phyloP scores from a whole-genome alignment of 495 filamentous ascomycete genomes.

The Apodospora peruviana region DNA sequence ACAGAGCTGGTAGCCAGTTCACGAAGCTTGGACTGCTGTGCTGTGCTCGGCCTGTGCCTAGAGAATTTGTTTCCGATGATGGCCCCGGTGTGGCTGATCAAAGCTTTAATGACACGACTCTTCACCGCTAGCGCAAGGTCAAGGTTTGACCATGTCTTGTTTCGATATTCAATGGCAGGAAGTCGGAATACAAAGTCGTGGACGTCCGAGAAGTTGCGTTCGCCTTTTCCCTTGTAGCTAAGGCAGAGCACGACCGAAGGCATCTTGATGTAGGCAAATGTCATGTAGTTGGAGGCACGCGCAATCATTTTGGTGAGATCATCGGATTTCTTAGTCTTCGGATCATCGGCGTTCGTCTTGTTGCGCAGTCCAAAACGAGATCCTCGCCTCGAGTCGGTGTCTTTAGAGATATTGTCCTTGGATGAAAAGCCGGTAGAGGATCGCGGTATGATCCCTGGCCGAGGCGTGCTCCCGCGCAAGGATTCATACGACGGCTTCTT shows the following conservation, averaged over 20 bases:
- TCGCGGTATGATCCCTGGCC: slow-evolving; percentile 41
- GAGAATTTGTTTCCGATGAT: slow-evolving; percentile 97
- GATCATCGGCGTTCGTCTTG: slow-evolving; percentile 26
- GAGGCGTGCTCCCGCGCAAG: slow-evolving; percentile 42
- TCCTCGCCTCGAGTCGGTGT: slow-evolving; percentile 45
- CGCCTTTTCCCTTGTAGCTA: slow-evolving; percentile 92
- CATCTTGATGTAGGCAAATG: slow-evolving; percentile 88
- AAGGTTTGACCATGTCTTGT: slow-evolving; percentile 98
- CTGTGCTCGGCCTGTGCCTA: slow-evolving; percentile 72
- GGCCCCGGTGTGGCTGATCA: slow-evolving; percentile 91
- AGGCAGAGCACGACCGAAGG: slow-evolving; percentile 91
- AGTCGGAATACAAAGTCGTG: slow-evolving; percentile 97
- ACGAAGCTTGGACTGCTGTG: slow-evolving; percentile 70
- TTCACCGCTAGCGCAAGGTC: slow-evolving; percentile 89
- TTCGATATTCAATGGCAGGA: slow-evolving; percentile 88
- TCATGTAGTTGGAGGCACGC: slow-evolving; percentile 95
- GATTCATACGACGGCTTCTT: slow-evolving; percentile 70
- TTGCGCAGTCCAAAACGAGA: slow-evolving; percentile 40
- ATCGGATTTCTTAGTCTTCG: slow-evolving; percentile 59
- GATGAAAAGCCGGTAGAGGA: slow-evolving; percentile 47
- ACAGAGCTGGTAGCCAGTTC: slow-evolving; percentile 67
- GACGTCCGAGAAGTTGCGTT: slow-evolving; percentile 91
- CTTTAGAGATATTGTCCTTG: slow-evolving; percentile 32
- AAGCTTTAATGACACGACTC: slow-evolving; percentile 85
- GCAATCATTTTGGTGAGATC: slow-evolving; percentile 98